Base-by-base conservation (phyloP, 2,329 filamentous ascomycete species). In the Aspergillus neoniger region DNA sequence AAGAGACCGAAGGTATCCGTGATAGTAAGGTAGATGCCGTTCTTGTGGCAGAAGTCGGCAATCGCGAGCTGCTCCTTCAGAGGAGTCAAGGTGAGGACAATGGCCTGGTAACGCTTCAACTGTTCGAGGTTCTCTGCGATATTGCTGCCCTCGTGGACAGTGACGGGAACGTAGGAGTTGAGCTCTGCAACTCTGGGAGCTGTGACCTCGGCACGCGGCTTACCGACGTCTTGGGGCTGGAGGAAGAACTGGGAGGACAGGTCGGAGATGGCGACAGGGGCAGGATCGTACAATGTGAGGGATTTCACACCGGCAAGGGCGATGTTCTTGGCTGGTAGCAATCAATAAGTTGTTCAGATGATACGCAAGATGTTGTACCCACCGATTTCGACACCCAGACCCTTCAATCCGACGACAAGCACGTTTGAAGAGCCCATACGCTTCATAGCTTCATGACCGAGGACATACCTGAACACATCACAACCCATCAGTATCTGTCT, bases 221-320 rank as follows among this genome's bases (percentile, higher is more conserved):
- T 96, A 71, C 95, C 95, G 57, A 98, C 89, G 75, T 99, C 95
- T 70, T 89, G 86, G 17, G 88, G 84, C 59, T 87, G 91, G 21
- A 99, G 87, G 84, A 99, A 99, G 84, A 99, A 99, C 78, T 99
- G 95, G 47, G 95, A 91, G 43, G 95, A 98, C 36, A 99, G 87
- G 74, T 99, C 95, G 69, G 91, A 85, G 69, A 97, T 90, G 68
- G 88, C 84, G 57, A 91, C 90, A 44, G 91, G 91, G 51, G 88
- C 87, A 50, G 95, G 94, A 75, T 99, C 95, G 82, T 92, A 91
- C 58, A 99, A 85, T 1, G 94, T 95, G 68, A 99, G 82, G 73
- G 93, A 97, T 85, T 99, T 99, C 80, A 99, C 95, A 76, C 95
- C 95, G 70, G 95, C 95, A 69, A 99, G 88, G 62, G 95, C 95